phyloP scores from a whole-genome alignment of 768 basidiomycete genomes.

The Phanerodontia chrysosporium region DNA sequence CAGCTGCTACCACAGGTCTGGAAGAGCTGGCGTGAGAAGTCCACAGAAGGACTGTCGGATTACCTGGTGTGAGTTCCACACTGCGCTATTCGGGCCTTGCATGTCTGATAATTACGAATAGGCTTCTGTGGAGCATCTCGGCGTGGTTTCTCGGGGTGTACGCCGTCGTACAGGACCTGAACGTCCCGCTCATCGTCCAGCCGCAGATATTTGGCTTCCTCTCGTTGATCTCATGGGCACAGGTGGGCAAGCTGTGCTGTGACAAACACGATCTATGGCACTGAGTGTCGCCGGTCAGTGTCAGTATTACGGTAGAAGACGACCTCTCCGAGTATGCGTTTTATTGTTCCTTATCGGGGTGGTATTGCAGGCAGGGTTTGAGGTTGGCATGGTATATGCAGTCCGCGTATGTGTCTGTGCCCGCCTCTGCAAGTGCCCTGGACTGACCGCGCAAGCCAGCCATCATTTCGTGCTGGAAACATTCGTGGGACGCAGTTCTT shows the following conservation, averaged over 20 bases:
- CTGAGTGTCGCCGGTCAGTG: conserved; percentile 39
- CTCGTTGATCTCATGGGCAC: conserved; percentile 58
- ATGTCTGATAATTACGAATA: no score
- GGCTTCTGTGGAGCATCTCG: conserved; percentile 59
- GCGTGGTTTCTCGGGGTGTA: conserved; percentile 67
- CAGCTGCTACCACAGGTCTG: conserved; percentile 69
- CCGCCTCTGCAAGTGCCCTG: not conserved
- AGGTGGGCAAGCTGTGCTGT: conserved; percentile 36
- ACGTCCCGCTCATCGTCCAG: conserved; percentile 68
- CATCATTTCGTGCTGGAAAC: conserved; percentile 33
- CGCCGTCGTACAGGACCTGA: conserved; percentile 56
- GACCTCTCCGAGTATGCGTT: conserved; percentile 32
- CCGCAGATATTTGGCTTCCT: conserved; percentile 63
- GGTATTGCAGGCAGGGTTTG: conserved; percentile 48
- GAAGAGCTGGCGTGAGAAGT: conserved; percentile 67
- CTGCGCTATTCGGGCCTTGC: no score
- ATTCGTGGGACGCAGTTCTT: conserved; percentile 44
- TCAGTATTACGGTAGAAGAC: conserved; percentile 54
- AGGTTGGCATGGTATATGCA: conserved; percentile 56
- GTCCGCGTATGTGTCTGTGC: conserved; percentile 39
- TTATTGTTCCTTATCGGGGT: conserved; percentile 36
- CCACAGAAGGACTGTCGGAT: conserved; percentile 64
- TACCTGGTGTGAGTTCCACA: conserved; percentile 61
- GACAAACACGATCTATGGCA: not conserved
- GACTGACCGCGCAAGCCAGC: conserved; percentile 22